Conservation (phyloP, 495 filamentous ascomycete species). For the Coniosporium apollinis region DNA sequence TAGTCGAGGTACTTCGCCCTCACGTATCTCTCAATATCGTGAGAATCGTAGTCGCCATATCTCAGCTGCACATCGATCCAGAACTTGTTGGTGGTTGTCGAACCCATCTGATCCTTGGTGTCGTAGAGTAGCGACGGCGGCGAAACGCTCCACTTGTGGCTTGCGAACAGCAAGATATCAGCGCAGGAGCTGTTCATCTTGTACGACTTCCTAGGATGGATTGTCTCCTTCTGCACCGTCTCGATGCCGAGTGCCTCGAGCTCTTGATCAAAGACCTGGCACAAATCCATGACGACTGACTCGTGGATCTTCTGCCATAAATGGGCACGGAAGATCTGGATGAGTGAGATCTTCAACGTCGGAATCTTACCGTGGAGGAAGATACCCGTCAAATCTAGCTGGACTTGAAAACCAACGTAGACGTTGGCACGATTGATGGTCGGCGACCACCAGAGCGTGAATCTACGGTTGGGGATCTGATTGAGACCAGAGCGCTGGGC, state of each 20-base stretch:
- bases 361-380: slow-evolving; percentile 99
- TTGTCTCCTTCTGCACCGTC: slow-evolving; percentile 98
- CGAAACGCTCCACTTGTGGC: slow-evolving; percentile 97
- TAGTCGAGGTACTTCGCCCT: slow-evolving; percentile 98
- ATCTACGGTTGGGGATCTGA: slow-evolving; percentile 98
- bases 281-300: slow-evolving; percentile 97
- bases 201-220: slow-evolving; percentile 98
- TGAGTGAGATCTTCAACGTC: slow-evolving; percentile 93
- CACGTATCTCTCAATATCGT: slow-evolving; percentile 96
- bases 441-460: slow-evolving; percentile 94
- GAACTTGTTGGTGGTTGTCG: slow-evolving; percentile 96
- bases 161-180: slow-evolving; percentile 93
- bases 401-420: slow-evolving; percentile 96
- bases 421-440: slow-evolving; percentile 59
- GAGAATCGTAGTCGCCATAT: slow-evolving; percentile 98
- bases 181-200: slow-evolving; percentile 99
- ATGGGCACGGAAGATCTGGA: slow-evolving; percentile 99
- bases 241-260: slow-evolving; percentile 92
- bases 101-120: slow-evolving; percentile 89
- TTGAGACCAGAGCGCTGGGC: slow-evolving; percentile 97
- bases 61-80: slow-evolving; percentile 97
- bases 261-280: slow-evolving; percentile 98
- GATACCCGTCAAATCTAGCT: slow-evolving; percentile 95
- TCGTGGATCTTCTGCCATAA: slow-evolving; percentile 99
- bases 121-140: slow-evolving; percentile 85